Evolutionary conservation across 2,329 filamentous ascomycete genomes (phyloP), one percentile per base, ranked within the genome.

Genomic region (Paraphaeosphaeria sporulosa): DNA sequence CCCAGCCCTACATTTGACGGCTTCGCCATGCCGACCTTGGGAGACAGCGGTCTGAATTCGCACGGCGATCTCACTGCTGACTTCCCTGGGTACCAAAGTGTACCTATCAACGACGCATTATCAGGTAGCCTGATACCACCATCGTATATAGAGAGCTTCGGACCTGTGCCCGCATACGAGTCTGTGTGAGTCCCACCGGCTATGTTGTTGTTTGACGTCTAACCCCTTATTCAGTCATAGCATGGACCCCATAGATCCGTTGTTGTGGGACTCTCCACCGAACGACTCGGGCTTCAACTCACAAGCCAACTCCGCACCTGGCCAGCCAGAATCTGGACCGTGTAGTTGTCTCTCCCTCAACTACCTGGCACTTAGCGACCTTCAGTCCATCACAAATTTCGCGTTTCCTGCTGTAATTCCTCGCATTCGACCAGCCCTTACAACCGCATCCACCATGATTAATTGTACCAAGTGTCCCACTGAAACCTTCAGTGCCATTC

Each of bases 261-360:
- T 56, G 25, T 55, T 55, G 46, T 52, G 56, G 47, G 36, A 49
- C 12, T 15, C 17, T 10, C 34, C 23, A 42, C 44, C 44, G 53
- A 38, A 21, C 44, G 38, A 32, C 40, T 19, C 23, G 23, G 13
- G 19, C 52, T 36, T 36, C 32, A 15, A 27, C 32, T 25, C 59
- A 27, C 50, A 53, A n/a, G 27, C 51, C 51, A 44, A 21, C 19
- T 54, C 51, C 17, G 38, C 36, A 25, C 38, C 21, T n/a, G 43
- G 48, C 34, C 55, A 48, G 58, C n/a, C 59, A 57, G 59, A 68
- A 13, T 46, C 59, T 43, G 64, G 30, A 21, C 69, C 70, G 15
- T 83, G 82, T 66, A 75, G 76, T 52, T 84, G 82, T 61, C 77
- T 83, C 36, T 79, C 78, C 9, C 75, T 75, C n/a, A 79, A 81